phyloP scores from a whole-genome alignment of 371 early-diverging fungal species.

The Lichtheimia corymbifera region DNA sequence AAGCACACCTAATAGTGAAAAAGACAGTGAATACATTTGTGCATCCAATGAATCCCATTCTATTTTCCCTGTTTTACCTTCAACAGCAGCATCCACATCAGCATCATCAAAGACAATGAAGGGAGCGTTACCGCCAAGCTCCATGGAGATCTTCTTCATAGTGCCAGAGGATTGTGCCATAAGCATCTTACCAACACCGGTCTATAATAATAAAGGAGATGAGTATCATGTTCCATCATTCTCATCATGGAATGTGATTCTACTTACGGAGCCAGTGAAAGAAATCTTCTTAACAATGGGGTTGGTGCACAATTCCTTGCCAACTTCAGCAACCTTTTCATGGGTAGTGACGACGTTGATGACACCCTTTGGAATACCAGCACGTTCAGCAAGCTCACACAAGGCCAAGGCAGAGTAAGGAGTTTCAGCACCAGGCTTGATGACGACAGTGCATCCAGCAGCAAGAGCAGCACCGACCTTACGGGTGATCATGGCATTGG shows the following conservation, averaged over 20 bases:
- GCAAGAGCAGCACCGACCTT: slow-evolving; percentile 84
- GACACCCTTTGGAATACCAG: slow-evolving; percentile 90
- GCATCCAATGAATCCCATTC: slow-evolving; percentile 25
- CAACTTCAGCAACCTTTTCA: slow-evolving; percentile 63
- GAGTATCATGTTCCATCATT: not conserved
- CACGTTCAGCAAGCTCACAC: slow-evolving; percentile 72
- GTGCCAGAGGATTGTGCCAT: slow-evolving; percentile 73
- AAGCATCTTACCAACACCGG: slow-evolving; percentile 71
- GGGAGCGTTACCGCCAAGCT: slow-evolving; percentile 87
- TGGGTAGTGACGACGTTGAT: slow-evolving; percentile 78
- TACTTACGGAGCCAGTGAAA: slow-evolving; percentile 79
- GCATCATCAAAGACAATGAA: slow-evolving; percentile 91
- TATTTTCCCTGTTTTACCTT: slow-evolving; percentile 27
- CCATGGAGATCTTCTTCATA: slow-evolving; percentile 79
- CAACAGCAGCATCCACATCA: slow-evolving; percentile 65
- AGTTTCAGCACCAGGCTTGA: slow-evolving; percentile 81
- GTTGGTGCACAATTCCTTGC: slow-evolving; percentile 69
- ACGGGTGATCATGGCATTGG: slow-evolving; percentile 89
- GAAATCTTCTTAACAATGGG: slow-evolving; percentile 71
- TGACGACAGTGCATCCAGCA: slow-evolving; percentile 76
- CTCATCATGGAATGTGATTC: not conserved
- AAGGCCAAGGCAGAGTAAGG: slow-evolving; percentile 84
- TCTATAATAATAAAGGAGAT: slow-evolving; percentile 22
- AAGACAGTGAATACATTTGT: not conserved
- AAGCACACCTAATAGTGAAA: slow-evolving; percentile 40